Base-by-base conservation (phyloP, 2,329 filamentous ascomycete species). In the Ophiocordyceps camponoti-saundersi region DNA sequence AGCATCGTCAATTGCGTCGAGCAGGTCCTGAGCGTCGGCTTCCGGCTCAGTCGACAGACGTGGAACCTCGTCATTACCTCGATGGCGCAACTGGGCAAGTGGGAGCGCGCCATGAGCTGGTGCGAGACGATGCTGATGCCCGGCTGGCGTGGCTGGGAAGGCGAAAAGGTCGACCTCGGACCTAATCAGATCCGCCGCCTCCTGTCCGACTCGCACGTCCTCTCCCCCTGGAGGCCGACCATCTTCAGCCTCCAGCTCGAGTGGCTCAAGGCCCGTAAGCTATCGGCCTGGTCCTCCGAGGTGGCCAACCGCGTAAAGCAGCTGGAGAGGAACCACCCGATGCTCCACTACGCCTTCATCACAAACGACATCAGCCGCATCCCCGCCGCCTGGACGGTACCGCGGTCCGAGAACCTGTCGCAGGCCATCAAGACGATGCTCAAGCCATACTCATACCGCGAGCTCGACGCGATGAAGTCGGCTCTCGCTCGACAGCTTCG, bases 61-160 rank as follows among this genome's bases (percentile, higher is more conserved):
- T 94, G 87, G 87, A 92, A 94, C 59, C 70, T 75, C 45, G 80
- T 85, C 52, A 72, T 95, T 47, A 77, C 82, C 55, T 63, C 72
- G 45, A 75, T 95, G 26, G 76, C 79, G 22, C 66, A 70, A 15
- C 69, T 78, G 47, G 71, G 73, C 43, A 69, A 73, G 43, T 72
- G 74, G 55, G 64, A 76, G 44, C 70, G 81, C 20, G 88, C 88
- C 36, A 94, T 92, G 63, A 59, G 66, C 21, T 64, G 80, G 46
- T 90, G 85, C 58, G 90, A 96, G 65, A 65, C 70, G 23, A 76
- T 78, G 50, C 79, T 96, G 47, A 93, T 95, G 75, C 72, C 75
- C 1, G 70, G 75, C 32, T 95, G 88, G 75, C 74, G 75, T 12
- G 86, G 87, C 22, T 95, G 88, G 85, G 53, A 50, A 15, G 52